Evolutionary conservation across 768 basidiomycete genomes (phyloP).

Genomic region (Clitopilus passeckerianus): DNA sequence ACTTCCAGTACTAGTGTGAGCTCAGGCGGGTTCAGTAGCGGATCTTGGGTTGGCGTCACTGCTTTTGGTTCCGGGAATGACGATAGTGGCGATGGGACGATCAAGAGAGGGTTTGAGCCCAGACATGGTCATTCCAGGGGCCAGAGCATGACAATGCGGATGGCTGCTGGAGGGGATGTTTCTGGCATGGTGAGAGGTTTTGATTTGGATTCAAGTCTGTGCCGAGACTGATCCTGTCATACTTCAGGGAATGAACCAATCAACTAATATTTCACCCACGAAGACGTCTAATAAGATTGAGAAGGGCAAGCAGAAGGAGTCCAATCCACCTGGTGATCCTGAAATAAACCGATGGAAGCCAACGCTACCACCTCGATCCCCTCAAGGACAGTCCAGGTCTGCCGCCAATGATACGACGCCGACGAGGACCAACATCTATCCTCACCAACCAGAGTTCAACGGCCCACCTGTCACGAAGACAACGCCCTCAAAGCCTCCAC

Average conservation of each 20-base stretch:
- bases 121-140: not conserved
- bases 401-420: not conserved
- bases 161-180: conserved; percentile 7
- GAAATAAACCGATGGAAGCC: not conserved
- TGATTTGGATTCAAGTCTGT: not conserved
- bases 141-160: conserved; percentile 15
- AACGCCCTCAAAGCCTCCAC: not conserved
- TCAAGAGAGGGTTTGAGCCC: not conserved
- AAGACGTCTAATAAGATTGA: not conserved
- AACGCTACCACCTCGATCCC: not conserved
- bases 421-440: not conserved
- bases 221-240: not conserved
- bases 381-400: not conserved
- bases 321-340: not conserved
- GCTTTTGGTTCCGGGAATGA: conserved; percentile 1
- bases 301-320: not conserved
- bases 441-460: not conserved
- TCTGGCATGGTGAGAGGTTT: conserved; percentile 4
- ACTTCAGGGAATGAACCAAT: not conserved
- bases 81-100: conserved; percentile 1
- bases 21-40: not conserved
- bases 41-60: not conserved
- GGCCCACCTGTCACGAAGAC: not conserved
- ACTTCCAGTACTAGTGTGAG: not conserved
- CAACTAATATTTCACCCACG: not conserved